phyloP scores from a whole-genome alignment of 768 basidiomycete species.

The Termitomyces sp. region DNA sequence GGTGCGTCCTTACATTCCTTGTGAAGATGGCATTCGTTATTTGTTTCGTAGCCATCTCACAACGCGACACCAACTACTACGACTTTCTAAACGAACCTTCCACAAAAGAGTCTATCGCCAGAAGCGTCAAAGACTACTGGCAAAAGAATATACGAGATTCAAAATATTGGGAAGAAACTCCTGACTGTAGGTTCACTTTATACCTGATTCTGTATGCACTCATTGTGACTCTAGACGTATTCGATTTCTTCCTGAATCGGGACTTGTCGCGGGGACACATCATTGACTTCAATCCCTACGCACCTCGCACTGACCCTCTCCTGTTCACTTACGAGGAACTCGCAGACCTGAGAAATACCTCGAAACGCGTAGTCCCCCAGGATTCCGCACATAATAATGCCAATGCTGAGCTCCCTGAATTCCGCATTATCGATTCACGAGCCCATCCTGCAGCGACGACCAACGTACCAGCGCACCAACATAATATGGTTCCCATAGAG shows the following conservation, averaged over 20 bases:
- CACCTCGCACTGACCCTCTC: slow-evolving; percentile 81
- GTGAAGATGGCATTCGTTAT: background rate
- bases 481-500: slow-evolving; percentile 92
- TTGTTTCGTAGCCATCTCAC: slow-evolving; percentile 62
- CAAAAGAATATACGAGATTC: slow-evolving; percentile 52
- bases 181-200: slow-evolving; percentile 57
- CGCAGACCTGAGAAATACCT: slow-evolving; percentile 28
- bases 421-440: slow-evolving; percentile 71
- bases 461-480: slow-evolving; percentile 73
- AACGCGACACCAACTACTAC: slow-evolving; percentile 88
- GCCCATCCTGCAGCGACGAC: slow-evolving; percentile 64
- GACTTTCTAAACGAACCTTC: slow-evolving; percentile 71
- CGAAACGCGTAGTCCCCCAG: background rate
- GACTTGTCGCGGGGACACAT: slow-evolving; percentile 75
- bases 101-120: slow-evolving; percentile 50
- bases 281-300: slow-evolving; percentile 90
- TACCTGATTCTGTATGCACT: background rate
- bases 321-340: slow-evolving; percentile 85
- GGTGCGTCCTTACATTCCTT: slow-evolving; percentile 45
- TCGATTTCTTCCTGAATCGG: slow-evolving; percentile 86
- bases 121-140: slow-evolving; percentile 63
- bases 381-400: background rate
- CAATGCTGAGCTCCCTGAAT: slow-evolving; percentile 28
- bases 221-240: slow-evolving; percentile 51
- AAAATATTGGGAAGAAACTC: slow-evolving; percentile 46